A percentile compares a stretch with the other conserved stretches of the same genome.
phyloP scores from a whole-genome alignment of 1,139 yeast genomes.

The Sugiyamaella grinbergsii region DNA sequence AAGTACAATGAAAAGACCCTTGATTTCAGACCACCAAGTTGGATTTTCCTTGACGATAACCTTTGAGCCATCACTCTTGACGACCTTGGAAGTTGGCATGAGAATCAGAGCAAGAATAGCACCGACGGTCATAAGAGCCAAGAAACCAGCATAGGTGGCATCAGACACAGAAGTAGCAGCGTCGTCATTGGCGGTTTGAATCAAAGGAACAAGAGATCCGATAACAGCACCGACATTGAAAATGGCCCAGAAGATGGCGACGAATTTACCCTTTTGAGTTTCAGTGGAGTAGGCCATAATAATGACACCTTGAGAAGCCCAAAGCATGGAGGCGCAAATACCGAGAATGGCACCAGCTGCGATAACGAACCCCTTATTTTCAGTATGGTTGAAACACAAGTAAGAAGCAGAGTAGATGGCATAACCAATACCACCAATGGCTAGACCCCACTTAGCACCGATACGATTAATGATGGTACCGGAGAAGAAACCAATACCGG shows the following conservation, averaged over 20 bases:
- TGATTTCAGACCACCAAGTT: slow-evolving; percentile 51
- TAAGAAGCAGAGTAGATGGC: slow-evolving; percentile 57
- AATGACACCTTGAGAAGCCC: slow-evolving; percentile 65
- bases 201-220: slow-evolving; percentile 33
- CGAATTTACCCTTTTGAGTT: slow-evolving; percentile 54
- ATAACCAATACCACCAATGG: slow-evolving; percentile 60
- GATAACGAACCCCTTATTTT: slow-evolving; percentile 56
- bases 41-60: slow-evolving; percentile 53
- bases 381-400: slow-evolving; percentile 51
- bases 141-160: slow-evolving; percentile 60
- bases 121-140: slow-evolving; percentile 57
- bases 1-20: slow-evolving; percentile 48
- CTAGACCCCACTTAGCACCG: slow-evolving; percentile 53
- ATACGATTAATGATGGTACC: slow-evolving; percentile 60
- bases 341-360: slow-evolving; percentile 64
- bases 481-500: slow-evolving; percentile 59
- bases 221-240: slow-evolving; percentile 66
- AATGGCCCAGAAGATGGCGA: slow-evolving; percentile 58
- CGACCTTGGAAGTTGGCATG: slow-evolving; percentile 55
- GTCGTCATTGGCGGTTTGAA: slow-evolving; percentile 28
- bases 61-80: slow-evolving; percentile 55
- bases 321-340: slow-evolving; percentile 56
- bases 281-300: slow-evolving; percentile 62
- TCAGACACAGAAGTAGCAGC: slow-evolving; percentile 48
- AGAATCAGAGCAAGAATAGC: slow-evolving; percentile 50